phyloP scores from a whole-genome alignment of 305 asterid genomes.

The Fraxinus angustifolia region DNA sequence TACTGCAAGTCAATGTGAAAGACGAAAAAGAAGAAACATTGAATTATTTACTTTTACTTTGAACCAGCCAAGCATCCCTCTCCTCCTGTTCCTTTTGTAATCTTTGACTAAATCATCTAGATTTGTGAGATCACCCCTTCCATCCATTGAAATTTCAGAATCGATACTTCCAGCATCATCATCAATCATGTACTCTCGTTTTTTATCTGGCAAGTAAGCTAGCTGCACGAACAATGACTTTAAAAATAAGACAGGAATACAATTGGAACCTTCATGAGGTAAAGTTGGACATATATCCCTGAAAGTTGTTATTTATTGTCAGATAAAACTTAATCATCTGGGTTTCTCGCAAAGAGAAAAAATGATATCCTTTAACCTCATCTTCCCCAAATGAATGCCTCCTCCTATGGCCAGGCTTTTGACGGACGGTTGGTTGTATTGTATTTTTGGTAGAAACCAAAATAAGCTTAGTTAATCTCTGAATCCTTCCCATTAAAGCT shows the following conservation, averaged over 20 bases:
- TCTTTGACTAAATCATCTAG: slow-evolving; percentile 64
- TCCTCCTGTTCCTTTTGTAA: slow-evolving; percentile 55
- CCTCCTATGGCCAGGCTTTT: slow-evolving; percentile 52
- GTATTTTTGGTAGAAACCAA: slow-evolving; percentile 76
- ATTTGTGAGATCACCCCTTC: slow-evolving; percentile 48
- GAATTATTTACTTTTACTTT: slow-evolving; percentile 55
- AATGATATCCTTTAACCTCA: slow-evolving; percentile 44
- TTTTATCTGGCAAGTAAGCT: slow-evolving; percentile 82
- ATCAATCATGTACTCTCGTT: slow-evolving; percentile 54
- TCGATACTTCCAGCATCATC: slow-evolving; percentile 65
- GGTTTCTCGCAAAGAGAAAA: slow-evolving; percentile 14
- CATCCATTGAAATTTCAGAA: slow-evolving; percentile 53
- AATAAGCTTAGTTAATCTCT: slow-evolving; percentile 75
- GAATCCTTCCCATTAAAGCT: slow-evolving; percentile 87
- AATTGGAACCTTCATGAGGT: slow-evolving; percentile 18
- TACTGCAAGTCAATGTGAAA: neutral
- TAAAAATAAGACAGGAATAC: slow-evolving; percentile 13
- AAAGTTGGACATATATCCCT: slow-evolving; percentile 14
- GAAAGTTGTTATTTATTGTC: slow-evolving; percentile 11
- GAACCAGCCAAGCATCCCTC: slow-evolving; percentile 88
- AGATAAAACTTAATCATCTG: slow-evolving; percentile 15
- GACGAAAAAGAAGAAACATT: slow-evolving; percentile 18
- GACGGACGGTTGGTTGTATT: slow-evolving; percentile 43
- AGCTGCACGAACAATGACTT: slow-evolving; percentile 54
- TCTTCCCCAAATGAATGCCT: slow-evolving; percentile 88